A percentile compares a stretch with the other conserved stretches of the same genome.
These are phyloP conservation scores for Annulohypoxylon stygium DNA, from an alignment of 495 filamentous ascomycete species.

Conservation along the genomic window DNA sequence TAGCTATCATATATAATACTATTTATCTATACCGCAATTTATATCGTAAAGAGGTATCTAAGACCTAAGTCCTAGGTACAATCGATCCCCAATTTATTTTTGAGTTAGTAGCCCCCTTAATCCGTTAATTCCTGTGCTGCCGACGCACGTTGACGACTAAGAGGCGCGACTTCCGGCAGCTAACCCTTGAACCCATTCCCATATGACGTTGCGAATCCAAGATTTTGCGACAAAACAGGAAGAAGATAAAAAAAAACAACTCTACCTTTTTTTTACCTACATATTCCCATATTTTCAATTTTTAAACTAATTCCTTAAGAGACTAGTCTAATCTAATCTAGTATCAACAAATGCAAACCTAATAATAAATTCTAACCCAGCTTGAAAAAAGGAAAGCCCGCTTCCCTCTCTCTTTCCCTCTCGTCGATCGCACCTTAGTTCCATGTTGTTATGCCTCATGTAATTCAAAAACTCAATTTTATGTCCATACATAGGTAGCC, in stretches of 20 bases:
- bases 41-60: too few species aligned
- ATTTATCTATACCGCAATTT: background rate
- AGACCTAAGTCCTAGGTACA: background rate
- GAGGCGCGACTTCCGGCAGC: conserved; percentile 26
- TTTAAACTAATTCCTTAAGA: background rate
- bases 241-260: conserved; percentile 14
- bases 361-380: conserved; percentile 39
- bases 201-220: conserved; percentile 39
- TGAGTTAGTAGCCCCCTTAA: conserved; percentile 4
- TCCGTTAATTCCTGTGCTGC: background rate
- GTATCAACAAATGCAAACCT: conserved; percentile 10
- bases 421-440: conserved; percentile 7
- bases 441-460: conserved; percentile 23
- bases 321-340: conserved; percentile 9
- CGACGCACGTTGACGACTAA: conserved; percentile 35
- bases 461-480: conserved; percentile 6
- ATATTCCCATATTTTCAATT: background rate
- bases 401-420: background rate
- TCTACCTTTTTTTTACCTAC: conserved; percentile 1
- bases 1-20: background rate
- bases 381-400: conserved; percentile 12
- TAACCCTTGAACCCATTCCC: conserved; percentile 4
- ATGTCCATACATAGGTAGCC: background rate
- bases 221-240: conserved; percentile 34
- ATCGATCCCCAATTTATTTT: conserved; percentile 1